Conservation (phyloP, 768 basidiomycete genomes). For the Tephrocybe rancida region DNA sequence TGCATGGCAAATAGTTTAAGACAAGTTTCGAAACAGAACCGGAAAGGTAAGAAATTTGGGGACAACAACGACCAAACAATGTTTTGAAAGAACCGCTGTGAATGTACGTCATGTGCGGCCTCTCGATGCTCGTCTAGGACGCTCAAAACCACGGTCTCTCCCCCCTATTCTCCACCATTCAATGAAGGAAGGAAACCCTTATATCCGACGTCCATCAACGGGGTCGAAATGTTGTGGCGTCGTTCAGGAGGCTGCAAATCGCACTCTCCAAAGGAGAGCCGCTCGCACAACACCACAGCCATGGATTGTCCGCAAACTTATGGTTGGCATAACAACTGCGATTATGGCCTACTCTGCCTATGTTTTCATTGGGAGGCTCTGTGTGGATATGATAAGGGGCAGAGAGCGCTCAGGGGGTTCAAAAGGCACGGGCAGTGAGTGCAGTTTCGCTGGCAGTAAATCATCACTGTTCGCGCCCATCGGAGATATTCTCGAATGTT, state of each 20-base stretch:
- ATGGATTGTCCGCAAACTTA: slow-evolving; percentile 74
- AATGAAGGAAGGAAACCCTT: slow-evolving; percentile 1
- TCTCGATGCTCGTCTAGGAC: background rate
- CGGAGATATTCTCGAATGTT: no score
- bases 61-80: slow-evolving; percentile 11
- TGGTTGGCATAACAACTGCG: slow-evolving; percentile 58
- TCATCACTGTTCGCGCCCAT: background rate
- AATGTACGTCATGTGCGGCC: slow-evolving; percentile 15
- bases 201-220: background rate
- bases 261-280: slow-evolving; percentile 42
- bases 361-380: slow-evolving; percentile 77
- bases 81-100: no score
- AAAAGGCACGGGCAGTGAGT: slow-evolving; percentile 69
- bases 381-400: slow-evolving; percentile 66
- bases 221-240: slow-evolving; percentile 49
- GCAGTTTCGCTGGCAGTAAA: background rate
- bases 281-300: slow-evolving; percentile 59
- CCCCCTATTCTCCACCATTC: background rate
- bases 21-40: background rate
- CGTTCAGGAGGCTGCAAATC: slow-evolving; percentile 47
- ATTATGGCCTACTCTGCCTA: slow-evolving; percentile 73
- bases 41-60: background rate
- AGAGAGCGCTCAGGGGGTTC: slow-evolving; percentile 45
- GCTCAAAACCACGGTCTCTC: background rate
- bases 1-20: slow-evolving; percentile 19